Base-by-base conservation (phyloP, 2,329 filamentous ascomycete genomes). In the Phaeosphaeriaceae sp. region DNA sequence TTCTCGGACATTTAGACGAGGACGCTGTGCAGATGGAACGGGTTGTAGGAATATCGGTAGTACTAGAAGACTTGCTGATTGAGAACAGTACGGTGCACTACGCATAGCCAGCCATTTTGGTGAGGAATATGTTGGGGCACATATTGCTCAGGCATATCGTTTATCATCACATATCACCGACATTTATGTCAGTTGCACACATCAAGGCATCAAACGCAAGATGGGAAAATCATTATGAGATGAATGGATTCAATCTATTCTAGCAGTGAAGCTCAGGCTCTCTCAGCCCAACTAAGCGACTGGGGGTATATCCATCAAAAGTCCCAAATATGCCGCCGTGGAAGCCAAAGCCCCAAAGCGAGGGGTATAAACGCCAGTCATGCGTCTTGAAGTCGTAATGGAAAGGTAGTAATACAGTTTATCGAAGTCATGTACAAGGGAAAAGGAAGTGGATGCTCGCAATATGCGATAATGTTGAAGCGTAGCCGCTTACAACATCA, bases 401-500 rank as follows among this genome's bases (percentile, higher is more conserved):
- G 43, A 10, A 22, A 32, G 21, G 15, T 35, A 26, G 22, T 24
- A 54, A 32, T 23, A 51, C 8, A 23, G 9, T 35, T 22, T 44
- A 19, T n/a, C 10, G 22, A 40, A 54, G 52, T 35, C 4, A 3
- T 21, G 24, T 19, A 40, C 8, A n/a, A 40, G 15, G 15, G 35
- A 15, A 40, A 40, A 40, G 3, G 3, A 35, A 35, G 11, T 3
- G 30, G 30, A 13, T 30, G 28, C 28, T 3, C n/a, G n/a, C n/a
- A 35, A 15, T 35, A 35, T 30, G 28, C 6, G 17, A 15, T 40
- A 40, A 17, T 40, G 35, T 5, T 3, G n/a, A 3, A 40, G 11
- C 35, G 35, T 17, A 40, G n/a, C 8, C 35, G 10, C 49, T 54
- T 58, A 67, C 28, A 65, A 21, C 22, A 65, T 59, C 19, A 67